phyloP scores from a whole-genome alignment of 768 basidiomycete genomes.

The Infundibulicybe gibba region DNA sequence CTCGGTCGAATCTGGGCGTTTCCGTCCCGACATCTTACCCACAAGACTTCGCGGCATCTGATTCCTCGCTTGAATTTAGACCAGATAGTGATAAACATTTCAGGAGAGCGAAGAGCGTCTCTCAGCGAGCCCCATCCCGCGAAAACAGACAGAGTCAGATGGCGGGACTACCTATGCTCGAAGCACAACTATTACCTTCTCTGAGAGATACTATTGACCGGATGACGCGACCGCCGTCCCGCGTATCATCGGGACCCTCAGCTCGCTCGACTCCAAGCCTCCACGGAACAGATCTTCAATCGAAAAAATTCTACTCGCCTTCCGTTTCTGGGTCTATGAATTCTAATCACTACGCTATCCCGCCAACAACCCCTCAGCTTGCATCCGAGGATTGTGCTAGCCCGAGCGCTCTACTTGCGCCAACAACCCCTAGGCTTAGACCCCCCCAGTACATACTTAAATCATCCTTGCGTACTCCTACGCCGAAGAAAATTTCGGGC shows the following conservation, averaged over 20 bases:
- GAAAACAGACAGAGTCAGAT: slow-evolving; percentile 38
- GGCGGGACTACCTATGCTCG: slow-evolving; percentile 54
- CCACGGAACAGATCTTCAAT: no score
- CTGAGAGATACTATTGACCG: slow-evolving; percentile 69
- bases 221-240: slow-evolving; percentile 60
- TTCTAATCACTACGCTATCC: no score
- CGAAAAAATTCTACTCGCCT: slow-evolving; percentile 1
- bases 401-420: no score
- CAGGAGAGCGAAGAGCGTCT: no score
- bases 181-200: slow-evolving; percentile 64
- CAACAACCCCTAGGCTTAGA: slow-evolving; percentile 25
- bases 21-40: slow-evolving; percentile 19
- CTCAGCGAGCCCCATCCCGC: slow-evolving; percentile 10
- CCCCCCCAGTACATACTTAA: slow-evolving; percentile 28
- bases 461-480: slow-evolving; percentile 34
- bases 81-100: neutral
- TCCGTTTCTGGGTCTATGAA: no score
- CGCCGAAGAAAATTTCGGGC: slow-evolving; percentile 18
- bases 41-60: slow-evolving; percentile 15
- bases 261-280: neutral
- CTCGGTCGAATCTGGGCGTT: slow-evolving; percentile 3
- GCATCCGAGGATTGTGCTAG: no score
- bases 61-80: slow-evolving; percentile 29
- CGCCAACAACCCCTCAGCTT: no score
- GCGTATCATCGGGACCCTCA: slow-evolving; percentile 9